Base-by-base conservation (phyloP, 106 monocot genomes). In the Cymbidium sinense region DNA sequence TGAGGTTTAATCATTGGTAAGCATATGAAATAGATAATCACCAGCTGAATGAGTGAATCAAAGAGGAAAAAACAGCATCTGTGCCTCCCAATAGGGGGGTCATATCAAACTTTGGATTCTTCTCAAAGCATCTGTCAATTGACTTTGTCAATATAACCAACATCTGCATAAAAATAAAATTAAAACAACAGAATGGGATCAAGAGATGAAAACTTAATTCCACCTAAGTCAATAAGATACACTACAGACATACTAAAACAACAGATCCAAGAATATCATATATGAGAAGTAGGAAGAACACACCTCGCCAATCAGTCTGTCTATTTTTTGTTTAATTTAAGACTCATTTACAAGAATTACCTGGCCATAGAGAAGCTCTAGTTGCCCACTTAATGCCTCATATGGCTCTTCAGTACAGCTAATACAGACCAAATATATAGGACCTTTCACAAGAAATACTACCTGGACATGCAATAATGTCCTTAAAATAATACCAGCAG, bases 61-160 rank as follows among this genome's bases (percentile, higher is more conserved):
- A 85, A 78, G 98, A 94, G 30, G 92, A 92, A 77, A 98, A 98
- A 58, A 98, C 92, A 13, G 77, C 81, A 81, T 92, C 98, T n/a
- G 98, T 98, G 83, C 98, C 98, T 58, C 98, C 94, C 12, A 98
- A 88, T 79, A 98, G 87, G 13, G 94, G 84, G 43, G 94, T 83
- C 98, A 98, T 98, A 80, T 98, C 94, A 87, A 89, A 98, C 86
- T 94, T 98, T 50, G 94, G 69, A 75, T 98, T 98, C 86, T 89
- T 98, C 87, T 94, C 98, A 83, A 98, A 98, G 74, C 98, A 98
- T 86, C 90, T 88, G 75, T 98, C 84, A 33, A 98, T 84, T 31
- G 94, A 98, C 69, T 98, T 94, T 78, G 98, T 98, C 86, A 98
- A 83, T 35, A 98, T 98, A 75, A 98, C 88, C 51, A 98, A 78